Evolutionary conservation across 257 asterid species (phyloP), one percentile per base, ranked within the genome.

Genomic region (Primulina eburnea): DNA sequence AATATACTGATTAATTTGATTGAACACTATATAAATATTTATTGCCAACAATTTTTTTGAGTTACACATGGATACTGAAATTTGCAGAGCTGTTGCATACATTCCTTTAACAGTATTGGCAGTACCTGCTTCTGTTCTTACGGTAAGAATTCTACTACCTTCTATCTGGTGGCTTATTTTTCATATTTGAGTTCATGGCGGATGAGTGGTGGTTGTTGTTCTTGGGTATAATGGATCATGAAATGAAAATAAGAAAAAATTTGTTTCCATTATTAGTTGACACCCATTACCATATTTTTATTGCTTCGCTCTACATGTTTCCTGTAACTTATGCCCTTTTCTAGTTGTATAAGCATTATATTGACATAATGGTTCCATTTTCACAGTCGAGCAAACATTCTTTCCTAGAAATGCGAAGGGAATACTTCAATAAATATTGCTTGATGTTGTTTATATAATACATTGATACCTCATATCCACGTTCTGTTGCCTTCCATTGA

Each of bases 121-220:
- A 58, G 97, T 94, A 76, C 99, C 99, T 71, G 99, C 99, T 74
- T 94, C 99, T 67, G 74, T 94, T 59, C 90, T 94, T 66, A 93
- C 99, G 67, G 99, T 94, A 83, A 79, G 74, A 76, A 71, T 70
- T 50, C 9, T 38, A 56, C 68, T 66, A 61, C 43, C 24, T 37
- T 29, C 2, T 35, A 16, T 6, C 17, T 2, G 53, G 6, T 43
- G 8, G 1, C 20, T 67, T 40, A 35, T 35, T 47, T 14, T 40
- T 12, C 6, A 16, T 14, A 47, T 47, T 12, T 1, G 4, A 14
- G 7, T 47, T 47, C 20, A 47, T 12, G 56, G 47, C 1, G 7
- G 7, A 47, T 47, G 56, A 12, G 56, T 47, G 18, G 5, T 47
- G 7, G 18, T 5, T 14, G 18, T 47, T 3, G 56, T 47, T 47